Evolutionary conservation across 2,329 filamentous ascomycete species (phyloP).

Genomic region (Calonectria multiphialidica): DNA sequence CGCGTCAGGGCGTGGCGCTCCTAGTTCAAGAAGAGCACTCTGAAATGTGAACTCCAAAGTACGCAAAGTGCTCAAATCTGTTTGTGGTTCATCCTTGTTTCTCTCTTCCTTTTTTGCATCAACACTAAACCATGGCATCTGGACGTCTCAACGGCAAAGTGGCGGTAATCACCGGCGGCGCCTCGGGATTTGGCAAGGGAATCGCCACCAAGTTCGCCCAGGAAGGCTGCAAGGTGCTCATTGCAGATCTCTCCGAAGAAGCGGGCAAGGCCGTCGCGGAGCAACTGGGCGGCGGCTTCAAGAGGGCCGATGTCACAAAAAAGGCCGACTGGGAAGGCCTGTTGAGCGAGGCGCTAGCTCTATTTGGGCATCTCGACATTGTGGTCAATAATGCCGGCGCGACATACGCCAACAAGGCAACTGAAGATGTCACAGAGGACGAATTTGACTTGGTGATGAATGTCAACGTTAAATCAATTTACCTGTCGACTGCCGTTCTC

Average conservation of each 20-base stretch:
- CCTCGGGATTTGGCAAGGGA: constrained; percentile 73
- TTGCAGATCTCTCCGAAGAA: constrained; percentile 70
- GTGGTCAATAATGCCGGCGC: constrained; percentile 73
- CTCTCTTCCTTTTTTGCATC: background rate
- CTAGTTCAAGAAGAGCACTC: background rate
- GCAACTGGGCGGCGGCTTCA: constrained; percentile 58
- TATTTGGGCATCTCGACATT: constrained; percentile 66
- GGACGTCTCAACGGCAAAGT: constrained; percentile 56
- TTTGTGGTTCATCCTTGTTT: background rate
- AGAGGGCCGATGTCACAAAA: constrained; percentile 63
- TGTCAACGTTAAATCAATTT: constrained; percentile 78
- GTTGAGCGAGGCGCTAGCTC: constrained; percentile 57
- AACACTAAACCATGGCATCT: constrained; percentile 29
- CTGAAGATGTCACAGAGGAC: constrained; percentile 71
- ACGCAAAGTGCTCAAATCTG: background rate
- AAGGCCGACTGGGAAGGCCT: constrained; percentile 65
- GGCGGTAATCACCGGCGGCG: constrained; percentile 64
- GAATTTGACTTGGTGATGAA: constrained; percentile 77
- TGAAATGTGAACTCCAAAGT: background rate
- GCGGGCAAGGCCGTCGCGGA: constrained; percentile 62
- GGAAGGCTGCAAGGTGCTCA: constrained; percentile 71
- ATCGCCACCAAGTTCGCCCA: constrained; percentile 70
- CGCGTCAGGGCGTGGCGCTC: background rate
- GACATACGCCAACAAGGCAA: constrained; percentile 72
- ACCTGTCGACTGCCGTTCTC: constrained; percentile 68